Evolutionary conservation across 2,329 filamentous ascomycete species (phyloP).

Genomic region (Escovopsis sp.): DNA sequence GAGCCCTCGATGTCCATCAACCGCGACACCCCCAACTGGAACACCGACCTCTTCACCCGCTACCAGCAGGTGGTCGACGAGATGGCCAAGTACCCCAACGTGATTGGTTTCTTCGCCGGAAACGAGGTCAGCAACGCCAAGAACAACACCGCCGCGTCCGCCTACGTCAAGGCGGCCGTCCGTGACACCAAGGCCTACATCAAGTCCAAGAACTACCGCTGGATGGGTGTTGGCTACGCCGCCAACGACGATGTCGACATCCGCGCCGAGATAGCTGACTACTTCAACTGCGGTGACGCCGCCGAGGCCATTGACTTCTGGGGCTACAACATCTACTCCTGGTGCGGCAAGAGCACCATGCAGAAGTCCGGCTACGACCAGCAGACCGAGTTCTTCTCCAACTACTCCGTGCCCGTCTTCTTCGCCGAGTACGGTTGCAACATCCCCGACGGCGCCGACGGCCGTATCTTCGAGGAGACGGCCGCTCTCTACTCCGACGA

Average conservation of each 20-base stretch:
- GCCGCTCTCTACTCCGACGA: slow-evolving; percentile 59
- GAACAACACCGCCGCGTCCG: slow-evolving; percentile 80
- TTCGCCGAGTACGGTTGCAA: slow-evolving; percentile 99
- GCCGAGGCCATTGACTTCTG: slow-evolving; percentile 76
- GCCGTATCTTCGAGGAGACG: slow-evolving; percentile 76
- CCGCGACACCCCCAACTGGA: slow-evolving; percentile 66
- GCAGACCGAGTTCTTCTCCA: slow-evolving; percentile 72
- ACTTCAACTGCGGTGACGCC: slow-evolving; percentile 77
- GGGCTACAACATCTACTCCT: slow-evolving; percentile 99
- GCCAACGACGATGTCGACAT: slow-evolving; percentile 85
- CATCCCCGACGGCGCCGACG: slow-evolving; percentile 39
- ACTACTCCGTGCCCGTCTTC: slow-evolving; percentile 90
- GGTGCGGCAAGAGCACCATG: slow-evolving; percentile 81
- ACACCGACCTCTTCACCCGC: slow-evolving; percentile 58
- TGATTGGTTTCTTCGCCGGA: slow-evolving; percentile 94
- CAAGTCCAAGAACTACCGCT: slow-evolving; percentile 60
- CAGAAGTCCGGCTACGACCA: slow-evolving; percentile 62
- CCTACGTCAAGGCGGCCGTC: slow-evolving; percentile 94
- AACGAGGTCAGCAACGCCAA: slow-evolving; percentile 89
- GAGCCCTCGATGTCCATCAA: slow-evolving; percentile 75
- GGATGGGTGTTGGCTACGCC: slow-evolving; percentile 83
- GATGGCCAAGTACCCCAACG: slow-evolving; percentile 72
- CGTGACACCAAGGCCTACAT: slow-evolving; percentile 95
- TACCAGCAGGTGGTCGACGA: slow-evolving; percentile 77
- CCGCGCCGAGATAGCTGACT: slow-evolving; percentile 67